These are phyloP conservation scores for Chaetomium cochliodes DNA, from an alignment of 495 filamentous ascomycete genomes.

Conservation along the genomic window DNA sequence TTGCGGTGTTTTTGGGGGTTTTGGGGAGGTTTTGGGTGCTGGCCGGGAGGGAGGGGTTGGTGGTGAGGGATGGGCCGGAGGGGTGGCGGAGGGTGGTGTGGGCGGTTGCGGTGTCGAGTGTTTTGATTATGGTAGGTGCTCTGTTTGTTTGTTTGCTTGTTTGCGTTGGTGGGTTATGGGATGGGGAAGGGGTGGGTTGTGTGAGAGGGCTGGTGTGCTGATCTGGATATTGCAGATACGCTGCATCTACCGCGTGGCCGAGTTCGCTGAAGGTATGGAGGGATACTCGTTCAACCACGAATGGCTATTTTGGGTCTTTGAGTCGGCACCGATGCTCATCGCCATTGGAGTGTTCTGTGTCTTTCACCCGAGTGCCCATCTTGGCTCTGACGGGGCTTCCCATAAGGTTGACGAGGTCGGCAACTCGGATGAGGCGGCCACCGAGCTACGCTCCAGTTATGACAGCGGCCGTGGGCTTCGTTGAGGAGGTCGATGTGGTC, in stretches of 20 bases:
- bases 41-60: background rate
- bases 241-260: constrained; percentile 60
- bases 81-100: constrained; percentile 53
- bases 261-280: constrained; percentile 57
- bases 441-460: background rate
- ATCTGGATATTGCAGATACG: constrained; percentile 34
- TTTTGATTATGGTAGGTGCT: constrained; percentile 54
- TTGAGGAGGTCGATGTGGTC: background rate
- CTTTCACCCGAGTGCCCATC: constrained; percentile 6
- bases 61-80: background rate
- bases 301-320: constrained; percentile 63
- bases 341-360: constrained; percentile 29
- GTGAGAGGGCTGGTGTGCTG: background rate
- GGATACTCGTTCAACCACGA: constrained; percentile 55
- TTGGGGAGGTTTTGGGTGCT: constrained; percentile 39
- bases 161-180: too few species aligned
- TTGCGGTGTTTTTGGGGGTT: constrained; percentile 49
- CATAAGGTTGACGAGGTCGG: background rate
- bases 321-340: constrained; percentile 57
- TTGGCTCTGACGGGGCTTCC: background rate
- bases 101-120: constrained; percentile 53
- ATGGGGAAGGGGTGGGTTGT: background rate
- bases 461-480: background rate
- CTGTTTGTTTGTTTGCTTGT: background rate
- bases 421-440: background rate